Evolutionary conservation across 805 yeast genomes (phyloP).

Genomic region (Brettanomyces bruxellensis): DNA sequence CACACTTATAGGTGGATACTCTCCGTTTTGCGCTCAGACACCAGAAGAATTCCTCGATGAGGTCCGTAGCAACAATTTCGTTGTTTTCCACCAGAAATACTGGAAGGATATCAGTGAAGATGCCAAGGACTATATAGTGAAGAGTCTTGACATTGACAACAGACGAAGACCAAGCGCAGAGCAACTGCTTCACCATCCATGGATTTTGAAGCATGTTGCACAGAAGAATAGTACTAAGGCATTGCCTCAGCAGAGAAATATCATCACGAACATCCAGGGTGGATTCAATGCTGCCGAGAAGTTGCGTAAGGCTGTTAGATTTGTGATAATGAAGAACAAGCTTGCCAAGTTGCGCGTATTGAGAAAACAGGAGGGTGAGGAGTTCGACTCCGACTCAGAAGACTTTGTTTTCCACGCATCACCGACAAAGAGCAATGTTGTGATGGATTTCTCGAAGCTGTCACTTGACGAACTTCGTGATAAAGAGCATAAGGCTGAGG

Average conservation of each 20-base stretch:
- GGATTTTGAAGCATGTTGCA: constrained; percentile 50
- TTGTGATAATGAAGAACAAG: constrained; percentile 73
- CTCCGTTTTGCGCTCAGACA: constrained; percentile 83
- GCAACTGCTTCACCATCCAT: constrained; percentile 58
- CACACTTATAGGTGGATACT: constrained; percentile 83
- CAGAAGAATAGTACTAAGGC: constrained; percentile 5
- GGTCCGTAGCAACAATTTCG: constrained; percentile 62
- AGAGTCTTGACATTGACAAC: constrained; percentile 63
- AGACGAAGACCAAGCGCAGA: constrained; percentile 58
- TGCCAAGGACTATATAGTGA: constrained; percentile 70
- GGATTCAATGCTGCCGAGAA: constrained; percentile 79
- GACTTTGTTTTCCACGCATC: constrained; percentile 23
- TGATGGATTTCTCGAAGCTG: constrained; percentile 18
- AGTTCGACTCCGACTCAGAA: constrained; percentile 23
- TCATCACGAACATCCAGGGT: constrained; percentile 71
- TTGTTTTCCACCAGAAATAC: constrained; percentile 78
- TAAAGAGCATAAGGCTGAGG: not conserved
- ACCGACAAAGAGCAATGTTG: constrained; percentile 35
- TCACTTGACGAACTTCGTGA: not conserved
- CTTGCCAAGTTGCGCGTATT: constrained; percentile 59
- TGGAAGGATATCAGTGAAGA: constrained; percentile 76
- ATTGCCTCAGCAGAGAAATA: constrained; percentile 33
- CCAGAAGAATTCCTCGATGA: constrained; percentile 76
- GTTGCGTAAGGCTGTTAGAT: constrained; percentile 77
- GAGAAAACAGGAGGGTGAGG: constrained; percentile 44